Percentiles rank a stretch among this genome's conserved stretches.
These are phyloP conservation scores for Solanum verrucosum DNA, from an alignment of 257 asterid species.

Conservation along the genomic window DNA sequence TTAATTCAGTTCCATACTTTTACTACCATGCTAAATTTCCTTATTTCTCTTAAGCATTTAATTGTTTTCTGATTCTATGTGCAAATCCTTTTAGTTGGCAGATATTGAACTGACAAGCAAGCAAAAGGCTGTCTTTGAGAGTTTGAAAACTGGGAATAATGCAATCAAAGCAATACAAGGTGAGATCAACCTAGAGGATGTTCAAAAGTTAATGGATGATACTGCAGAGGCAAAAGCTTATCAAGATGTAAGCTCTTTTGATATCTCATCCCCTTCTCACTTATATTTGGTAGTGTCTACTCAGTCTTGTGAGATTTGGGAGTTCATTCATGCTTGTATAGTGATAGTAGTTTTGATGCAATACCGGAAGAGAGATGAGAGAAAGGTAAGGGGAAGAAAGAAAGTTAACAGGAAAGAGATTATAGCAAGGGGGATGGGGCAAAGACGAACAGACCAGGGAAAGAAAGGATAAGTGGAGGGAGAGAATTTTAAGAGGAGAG, in stretches of 20 bases:
- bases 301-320: background rate
- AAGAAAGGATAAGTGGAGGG: background rate
- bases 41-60: background rate
- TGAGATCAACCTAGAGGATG: slow-evolving; percentile 86
- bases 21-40: background rate
- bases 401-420: background rate
- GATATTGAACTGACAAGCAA: slow-evolving; percentile 94
- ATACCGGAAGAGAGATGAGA: background rate
- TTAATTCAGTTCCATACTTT: background rate
- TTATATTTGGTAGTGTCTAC: background rate
- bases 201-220: slow-evolving; percentile 95
- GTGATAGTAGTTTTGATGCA: background rate
- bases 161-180: slow-evolving; percentile 92
- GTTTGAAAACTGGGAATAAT: slow-evolving; percentile 79
- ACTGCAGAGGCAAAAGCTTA: slow-evolving; percentile 96
- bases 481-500: background rate
- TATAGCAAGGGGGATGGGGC: background rate
- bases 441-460: background rate
- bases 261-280: background rate
- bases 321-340: background rate
- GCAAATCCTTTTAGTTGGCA: slow-evolving; percentile 58
- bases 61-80: background rate
- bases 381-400: no score
- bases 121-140: slow-evolving; percentile 95
- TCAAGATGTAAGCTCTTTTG: slow-evolving; percentile 66